Conservation (phyloP, 257 asterid genomes). For the Fraxinus excelsior region DNA sequence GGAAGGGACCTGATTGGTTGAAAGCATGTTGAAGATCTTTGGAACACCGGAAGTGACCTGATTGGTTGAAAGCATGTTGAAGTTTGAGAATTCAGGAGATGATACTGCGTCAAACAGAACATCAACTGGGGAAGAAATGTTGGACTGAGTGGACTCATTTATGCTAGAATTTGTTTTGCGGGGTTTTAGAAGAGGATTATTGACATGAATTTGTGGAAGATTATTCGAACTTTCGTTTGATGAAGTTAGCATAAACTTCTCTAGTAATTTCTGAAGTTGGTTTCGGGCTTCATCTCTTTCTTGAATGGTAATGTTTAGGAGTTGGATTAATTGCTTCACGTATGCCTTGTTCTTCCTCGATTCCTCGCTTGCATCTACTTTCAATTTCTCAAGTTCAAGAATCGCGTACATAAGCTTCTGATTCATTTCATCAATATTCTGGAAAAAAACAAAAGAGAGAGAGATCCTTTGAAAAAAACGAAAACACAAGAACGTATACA, state of each 20-base stretch:
- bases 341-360: conserved; percentile 41
- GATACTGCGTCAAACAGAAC: conserved; percentile 47
- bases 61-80: too few species aligned
- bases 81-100: conserved; percentile 55
- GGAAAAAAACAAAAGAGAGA: neutral
- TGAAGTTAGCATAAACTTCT: conserved; percentile 19
- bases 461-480: neutral
- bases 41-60: too few species aligned
- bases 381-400: conserved; percentile 51
- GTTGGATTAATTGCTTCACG: conserved; percentile 38
- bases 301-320: conserved; percentile 40
- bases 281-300: conserved; percentile 64
- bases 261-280: conserved; percentile 49
- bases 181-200: conserved; percentile 29
- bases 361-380: conserved; percentile 44
- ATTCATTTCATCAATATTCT: conserved; percentile 43
- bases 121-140: conserved; percentile 50
- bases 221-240: neutral
- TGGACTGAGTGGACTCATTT: conserved; percentile 56
- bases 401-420: conserved; percentile 48
- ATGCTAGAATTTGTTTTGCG: conserved; percentile 53
- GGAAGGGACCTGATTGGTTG: conserved; percentile 2
- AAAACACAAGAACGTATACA: neutral
- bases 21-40: conserved; percentile 25
- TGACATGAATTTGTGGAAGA: conserved; percentile 27